Percentiles rank a stretch among this genome's conserved stretches.
These are phyloP conservation scores for Scleroderma bovista DNA, from an alignment of 768 basidiomycete genomes.

Conservation along the genomic window DNA sequence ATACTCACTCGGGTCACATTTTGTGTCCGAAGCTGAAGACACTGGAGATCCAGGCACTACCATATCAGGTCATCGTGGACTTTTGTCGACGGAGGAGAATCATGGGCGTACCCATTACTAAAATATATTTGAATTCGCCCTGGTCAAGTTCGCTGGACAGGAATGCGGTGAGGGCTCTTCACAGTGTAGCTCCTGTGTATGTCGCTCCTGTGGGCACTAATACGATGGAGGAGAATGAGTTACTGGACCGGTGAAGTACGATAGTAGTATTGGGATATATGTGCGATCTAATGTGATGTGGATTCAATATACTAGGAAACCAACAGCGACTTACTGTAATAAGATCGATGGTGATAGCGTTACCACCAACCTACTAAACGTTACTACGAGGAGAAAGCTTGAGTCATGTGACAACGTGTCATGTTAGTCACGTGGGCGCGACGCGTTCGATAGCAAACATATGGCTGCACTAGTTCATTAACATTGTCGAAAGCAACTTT, in stretches of 20 bases:
- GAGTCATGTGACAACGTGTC: neutral
- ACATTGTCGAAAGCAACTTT: conserved; percentile 8
- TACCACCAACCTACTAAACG: too few relatives aligned
- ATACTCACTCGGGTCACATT: conserved; percentile 11
- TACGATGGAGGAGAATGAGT: conserved; percentile 41
- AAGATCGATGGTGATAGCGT: neutral
- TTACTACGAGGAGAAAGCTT: too few relatives aligned
- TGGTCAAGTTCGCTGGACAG: conserved; percentile 18
- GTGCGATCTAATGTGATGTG: neutral
- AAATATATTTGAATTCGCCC: conserved; percentile 41
- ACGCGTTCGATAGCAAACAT: neutral
- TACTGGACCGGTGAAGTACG: conserved; percentile 21
- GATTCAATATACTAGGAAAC: too few relatives aligned
- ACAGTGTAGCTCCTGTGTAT: conserved; percentile 25
- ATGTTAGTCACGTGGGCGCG: neutral
- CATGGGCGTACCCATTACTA: conserved; percentile 42
- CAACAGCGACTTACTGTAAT: too few relatives aligned
- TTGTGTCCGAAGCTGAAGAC: conserved; percentile 42
- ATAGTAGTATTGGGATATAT: neutral
- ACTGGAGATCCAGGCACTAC: conserved; percentile 42
- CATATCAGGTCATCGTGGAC: conserved; percentile 25
- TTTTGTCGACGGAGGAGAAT: conserved; percentile 34
- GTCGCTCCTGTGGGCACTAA: conserved; percentile 32
- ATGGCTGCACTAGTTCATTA: too few relatives aligned
- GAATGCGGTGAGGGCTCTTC: conserved; percentile 19